Conservation (phyloP, 2,329 filamentous ascomycete species). For the Chrysoporthe cubensis region DNA sequence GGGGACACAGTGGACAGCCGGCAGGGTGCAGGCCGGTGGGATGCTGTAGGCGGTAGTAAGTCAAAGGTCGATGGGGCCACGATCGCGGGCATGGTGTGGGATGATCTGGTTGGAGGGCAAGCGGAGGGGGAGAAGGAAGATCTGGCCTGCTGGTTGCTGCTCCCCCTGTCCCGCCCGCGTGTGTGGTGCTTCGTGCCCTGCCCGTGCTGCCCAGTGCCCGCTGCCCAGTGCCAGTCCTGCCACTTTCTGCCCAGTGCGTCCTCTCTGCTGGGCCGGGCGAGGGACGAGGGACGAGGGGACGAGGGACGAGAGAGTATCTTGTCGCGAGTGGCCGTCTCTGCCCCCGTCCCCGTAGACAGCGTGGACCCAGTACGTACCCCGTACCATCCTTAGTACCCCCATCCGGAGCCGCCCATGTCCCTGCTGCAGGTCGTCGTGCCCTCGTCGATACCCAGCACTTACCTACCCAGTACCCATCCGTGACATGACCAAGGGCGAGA, state of each 20-base stretch:
- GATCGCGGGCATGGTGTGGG: conserved; percentile 4
- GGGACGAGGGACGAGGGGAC: conserved; percentile 27
- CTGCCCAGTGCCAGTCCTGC: too few relatives aligned
- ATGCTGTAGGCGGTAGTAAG: background rate
- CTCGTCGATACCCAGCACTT: background rate
- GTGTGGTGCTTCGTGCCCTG: too few relatives aligned
- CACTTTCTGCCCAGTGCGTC: too few relatives aligned
- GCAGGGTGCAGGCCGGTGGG: background rate
- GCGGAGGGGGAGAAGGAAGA: too few relatives aligned
- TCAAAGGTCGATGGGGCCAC: background rate
- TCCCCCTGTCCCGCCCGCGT: conserved; percentile 9
- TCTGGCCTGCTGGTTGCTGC: background rate
- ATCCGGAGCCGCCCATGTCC: background rate
- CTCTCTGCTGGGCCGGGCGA: conserved; percentile 30
- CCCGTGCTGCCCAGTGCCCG: too few relatives aligned
- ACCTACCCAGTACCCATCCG: background rate
- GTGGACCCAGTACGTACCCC: background rate
- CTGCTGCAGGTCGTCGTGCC: background rate
- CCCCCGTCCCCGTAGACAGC: background rate
- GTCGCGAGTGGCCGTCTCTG: background rate
- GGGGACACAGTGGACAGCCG: background rate
- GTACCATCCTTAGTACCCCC: background rate
- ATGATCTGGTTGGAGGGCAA: conserved; percentile 4
- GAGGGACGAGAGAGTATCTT: background rate
- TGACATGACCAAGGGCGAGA: conserved; percentile 1